Evolutionary conservation across 2,329 filamentous ascomycete genomes (phyloP), one percentile per base, ranked within the genome.

Genomic region (Penicillium frequentans): DNA sequence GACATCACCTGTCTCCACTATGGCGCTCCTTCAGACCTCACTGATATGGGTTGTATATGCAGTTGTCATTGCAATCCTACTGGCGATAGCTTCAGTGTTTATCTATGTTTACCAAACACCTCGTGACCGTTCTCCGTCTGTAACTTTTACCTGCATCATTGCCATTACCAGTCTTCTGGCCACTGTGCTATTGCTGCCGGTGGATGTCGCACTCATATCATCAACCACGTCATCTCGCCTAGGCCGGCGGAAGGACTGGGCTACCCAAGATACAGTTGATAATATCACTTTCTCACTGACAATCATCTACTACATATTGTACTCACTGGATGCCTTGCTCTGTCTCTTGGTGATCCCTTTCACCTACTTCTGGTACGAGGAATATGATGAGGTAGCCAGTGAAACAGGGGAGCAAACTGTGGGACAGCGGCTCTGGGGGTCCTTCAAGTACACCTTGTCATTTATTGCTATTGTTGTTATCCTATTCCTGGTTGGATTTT

Each of bases 291-390:
- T 86, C 61, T 91, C 90, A 0, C 82, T 99, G 62, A 90, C 90
- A 73, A 84, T 96, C 57, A 89, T 96, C 56, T 99, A 99, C 78
- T 98, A 98, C 75, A 83, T 87, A 0, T 83, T 99, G 0, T 99
- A 98, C 79, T 95, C 90, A 66, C 80, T 97, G 64, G 95, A 99
- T 74, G 90, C 92, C 1, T 73, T 97, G 6, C 84, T 99, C 11
- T 99, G 95, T 70, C 81, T 99, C 46, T 74, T 98, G 19, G 84
- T 96, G 45, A 89, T 98, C 21, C 95, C 95, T 0, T 99, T 99
- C 71, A 89, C 93, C 48, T 99, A 99, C 79, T 99, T 99, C 74
- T 97, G 90, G 86, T 95, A 96, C 70, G 95, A 99, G 74, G 95
- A 98, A 75, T 96, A 96, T 64, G 93, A 97, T 68, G 92, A 97